phyloP scores from a whole-genome alignment of 1,284 basidiomycete species.

The Fomitopsis betulina region DNA sequence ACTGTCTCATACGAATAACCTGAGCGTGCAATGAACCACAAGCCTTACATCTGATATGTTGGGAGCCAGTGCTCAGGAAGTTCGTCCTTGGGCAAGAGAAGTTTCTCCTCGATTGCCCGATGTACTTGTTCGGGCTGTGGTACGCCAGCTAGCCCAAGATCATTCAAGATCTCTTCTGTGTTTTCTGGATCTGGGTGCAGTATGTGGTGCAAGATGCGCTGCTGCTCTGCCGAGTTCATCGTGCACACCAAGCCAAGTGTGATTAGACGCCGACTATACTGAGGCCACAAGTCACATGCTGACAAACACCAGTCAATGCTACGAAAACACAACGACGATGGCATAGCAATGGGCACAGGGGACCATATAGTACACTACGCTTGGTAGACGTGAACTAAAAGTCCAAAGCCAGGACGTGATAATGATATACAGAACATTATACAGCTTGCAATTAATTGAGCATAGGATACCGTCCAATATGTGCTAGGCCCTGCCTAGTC shows the following conservation, averaged over 20 bases:
- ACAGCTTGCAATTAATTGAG: neutral
- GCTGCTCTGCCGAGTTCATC: constrained; percentile 27
- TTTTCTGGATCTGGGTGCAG: constrained; percentile 38
- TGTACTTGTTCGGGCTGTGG: constrained; percentile 59
- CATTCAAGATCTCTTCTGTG: constrained; percentile 39
- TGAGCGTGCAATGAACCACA: neutral
- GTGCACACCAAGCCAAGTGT: neutral
- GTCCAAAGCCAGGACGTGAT: neutral
- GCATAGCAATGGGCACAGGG: neutral
- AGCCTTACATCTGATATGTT: constrained; percentile 68
- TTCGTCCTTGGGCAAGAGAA: constrained; percentile 59
- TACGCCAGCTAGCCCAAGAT: constrained; percentile 49
- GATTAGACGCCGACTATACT: neutral
- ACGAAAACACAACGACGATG: neutral
- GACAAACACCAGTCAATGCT: neutral
- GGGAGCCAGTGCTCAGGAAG: constrained; percentile 70
- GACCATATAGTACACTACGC: neutral
- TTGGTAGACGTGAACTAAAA: neutral
- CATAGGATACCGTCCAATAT: constrained; percentile 1
- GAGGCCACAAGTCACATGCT: neutral
- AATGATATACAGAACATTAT: constrained; percentile 6
- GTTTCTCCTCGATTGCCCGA: constrained; percentile 60
- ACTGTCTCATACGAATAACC: constrained; percentile 9
- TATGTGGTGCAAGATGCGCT: constrained; percentile 41
- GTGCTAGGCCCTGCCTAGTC: neutral